Base-by-base conservation (phyloP, 768 basidiomycete species). In the Obba rivulosa region DNA sequence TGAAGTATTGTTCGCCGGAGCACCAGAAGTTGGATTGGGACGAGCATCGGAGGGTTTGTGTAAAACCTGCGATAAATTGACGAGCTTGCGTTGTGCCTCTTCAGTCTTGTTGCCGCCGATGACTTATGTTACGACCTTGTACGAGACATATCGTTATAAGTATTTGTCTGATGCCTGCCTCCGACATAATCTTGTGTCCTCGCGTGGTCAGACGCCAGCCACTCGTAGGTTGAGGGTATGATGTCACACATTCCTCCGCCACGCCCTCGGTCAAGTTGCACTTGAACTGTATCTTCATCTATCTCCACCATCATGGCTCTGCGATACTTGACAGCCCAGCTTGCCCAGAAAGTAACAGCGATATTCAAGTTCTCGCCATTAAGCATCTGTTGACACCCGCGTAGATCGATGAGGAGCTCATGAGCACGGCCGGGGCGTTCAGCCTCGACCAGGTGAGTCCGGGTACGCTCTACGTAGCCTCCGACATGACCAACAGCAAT, bases 401-500 rank as follows among this genome's bases (percentile, higher is more conserved):
- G 21, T 56, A 93, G 89, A 94, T 98, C 45, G 95, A 98, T 59
- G 86, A 90, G 59, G 90, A 96, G 61, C 81, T 98, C 41, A 97
- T 98, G 95, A 82, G 76, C 54, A 51, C 77, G 2, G 70, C 74
- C n/a, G 93, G 93, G 1, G 92, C 92, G 4, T 98, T 95, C 73
- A 94, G 91, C 63, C 69, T 98, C 37, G 94, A 98, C 59, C 95
- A 95, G 77, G 92, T 85, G 25, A 8, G 43, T 24, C 24, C 39
- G 22, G 31, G 23, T 11, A 14, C 22, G 13, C 5, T 13, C 28
- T 31, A 13, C 13, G 13, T n/a, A 31, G 5, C 13, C 28, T 31
- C 7, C 7, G 5, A 31, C 28, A 7, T 31, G 28, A 5, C 5
- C 13, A 13, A 31, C 28, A 31, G 28, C 28, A 31, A 31, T 31